Percentiles rank a stretch among this genome's conserved stretches.
phyloP scores from a whole-genome alignment of 2,329 filamentous ascomycete species.

The Cladophialophora exuberans region DNA sequence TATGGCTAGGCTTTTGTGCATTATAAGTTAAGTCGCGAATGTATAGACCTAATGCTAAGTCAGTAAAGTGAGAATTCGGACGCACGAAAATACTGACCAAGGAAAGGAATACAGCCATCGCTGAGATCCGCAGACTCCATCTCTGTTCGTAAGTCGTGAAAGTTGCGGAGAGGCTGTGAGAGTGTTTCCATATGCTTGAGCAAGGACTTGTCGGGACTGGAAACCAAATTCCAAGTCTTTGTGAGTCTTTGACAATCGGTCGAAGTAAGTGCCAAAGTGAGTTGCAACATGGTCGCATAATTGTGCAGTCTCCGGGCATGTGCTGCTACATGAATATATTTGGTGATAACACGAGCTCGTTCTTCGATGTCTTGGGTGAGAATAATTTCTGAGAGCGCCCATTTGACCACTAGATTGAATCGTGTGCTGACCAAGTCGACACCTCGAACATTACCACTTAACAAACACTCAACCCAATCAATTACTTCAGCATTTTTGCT shows the following conservation, averaged over 20 bases:
- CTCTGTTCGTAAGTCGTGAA: constrained; percentile 63
- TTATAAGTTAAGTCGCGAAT: constrained; percentile 70
- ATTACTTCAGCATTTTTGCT: constrained; percentile 55
- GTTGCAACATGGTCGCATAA: constrained; percentile 68
- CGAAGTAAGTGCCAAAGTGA: constrained; percentile 64
- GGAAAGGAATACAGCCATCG: constrained; percentile 68
- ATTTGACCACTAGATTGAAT: constrained; percentile 70
- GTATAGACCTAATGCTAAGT: constrained; percentile 55
- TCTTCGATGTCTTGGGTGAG: constrained; percentile 62
- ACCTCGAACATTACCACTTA: constrained; percentile 55
- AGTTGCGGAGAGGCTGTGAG: constrained; percentile 66
- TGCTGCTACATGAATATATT: constrained; percentile 66
- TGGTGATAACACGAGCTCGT: constrained; percentile 62
- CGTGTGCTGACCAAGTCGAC: constrained; percentile 68
- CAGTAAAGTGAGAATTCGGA: constrained; percentile 7
- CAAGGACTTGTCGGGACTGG: constrained; percentile 56
- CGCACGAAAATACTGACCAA: constrained; percentile 49
- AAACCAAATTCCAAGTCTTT: constrained; percentile 62
- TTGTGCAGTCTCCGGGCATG: constrained; percentile 63
- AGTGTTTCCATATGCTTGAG: constrained; percentile 63
- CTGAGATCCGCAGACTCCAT: constrained; percentile 65
- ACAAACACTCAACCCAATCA: constrained; percentile 66
- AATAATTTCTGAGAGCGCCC: constrained; percentile 65
- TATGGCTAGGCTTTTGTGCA: constrained; percentile 65
- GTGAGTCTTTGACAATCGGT: constrained; percentile 61